A percentile compares a stretch with the other conserved stretches of the same genome.
Evolutionary conservation across 495 filamentous ascomycete genomes (phyloP).

Genomic region (Penicillium nucicola): DNA sequence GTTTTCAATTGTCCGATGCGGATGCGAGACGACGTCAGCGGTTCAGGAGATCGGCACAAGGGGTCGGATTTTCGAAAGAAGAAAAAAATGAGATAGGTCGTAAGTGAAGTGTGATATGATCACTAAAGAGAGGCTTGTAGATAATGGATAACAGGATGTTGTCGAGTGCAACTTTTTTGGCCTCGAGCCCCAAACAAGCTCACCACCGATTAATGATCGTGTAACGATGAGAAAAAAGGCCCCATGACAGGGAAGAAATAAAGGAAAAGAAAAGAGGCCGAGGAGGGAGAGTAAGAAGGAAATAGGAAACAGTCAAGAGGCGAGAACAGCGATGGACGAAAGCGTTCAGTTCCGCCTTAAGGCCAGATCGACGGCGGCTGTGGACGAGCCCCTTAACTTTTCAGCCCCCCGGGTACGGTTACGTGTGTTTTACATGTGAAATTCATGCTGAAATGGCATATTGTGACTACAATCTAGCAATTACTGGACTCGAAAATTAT

Average conservation of each 20-base stretch:
- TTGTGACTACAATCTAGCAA: no score
- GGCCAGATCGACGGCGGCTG: slow-evolving; percentile 32
- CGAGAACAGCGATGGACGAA: slow-evolving; percentile 29
- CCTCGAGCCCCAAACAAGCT: slow-evolving; percentile 25
- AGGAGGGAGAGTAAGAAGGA: slow-evolving; percentile 20
- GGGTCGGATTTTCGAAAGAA: background rate
- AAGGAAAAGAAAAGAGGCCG: slow-evolving; percentile 13
- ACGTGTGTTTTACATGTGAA: background rate
- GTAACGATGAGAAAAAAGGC: slow-evolving; percentile 25
- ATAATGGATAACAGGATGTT: slow-evolving; percentile 11
- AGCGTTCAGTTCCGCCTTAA: slow-evolving; percentile 30
- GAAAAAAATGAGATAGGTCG: background rate
- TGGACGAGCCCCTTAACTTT: slow-evolving; percentile 20
- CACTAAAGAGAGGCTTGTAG: background rate
- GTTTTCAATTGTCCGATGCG: slow-evolving; percentile 5
- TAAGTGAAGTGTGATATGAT: background rate
- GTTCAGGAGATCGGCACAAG: slow-evolving; percentile 5
- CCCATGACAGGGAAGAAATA: slow-evolving; percentile 36
- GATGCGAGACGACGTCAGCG: slow-evolving; percentile 9
- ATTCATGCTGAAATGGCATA: background rate
- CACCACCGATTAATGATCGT: slow-evolving; percentile 41
- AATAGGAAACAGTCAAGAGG: slow-evolving; percentile 18
- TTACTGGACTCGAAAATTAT: background rate
- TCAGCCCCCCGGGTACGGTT: slow-evolving; percentile 7
- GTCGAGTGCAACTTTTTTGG: slow-evolving; percentile 12